Conservation (phyloP, 371 early-diverging fungal species). For the Fennellomyces sp. region DNA sequence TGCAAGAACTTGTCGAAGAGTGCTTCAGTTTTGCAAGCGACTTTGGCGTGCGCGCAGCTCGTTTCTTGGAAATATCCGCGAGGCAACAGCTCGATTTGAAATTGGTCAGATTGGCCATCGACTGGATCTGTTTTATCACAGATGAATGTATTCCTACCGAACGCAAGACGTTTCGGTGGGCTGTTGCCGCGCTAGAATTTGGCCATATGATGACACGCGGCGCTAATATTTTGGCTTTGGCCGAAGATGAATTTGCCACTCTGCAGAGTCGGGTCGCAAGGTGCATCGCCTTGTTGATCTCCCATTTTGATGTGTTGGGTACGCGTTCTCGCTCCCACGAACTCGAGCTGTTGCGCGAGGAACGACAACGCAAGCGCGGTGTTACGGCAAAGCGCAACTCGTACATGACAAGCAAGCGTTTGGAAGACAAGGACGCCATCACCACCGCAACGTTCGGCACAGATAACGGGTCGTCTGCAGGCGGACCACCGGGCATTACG, state of each 20-base stretch:
- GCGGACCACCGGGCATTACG: conserved; percentile 24
- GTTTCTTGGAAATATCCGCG: conserved; percentile 59
- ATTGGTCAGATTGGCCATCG: conserved; percentile 73
- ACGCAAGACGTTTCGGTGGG: conserved; percentile 88
- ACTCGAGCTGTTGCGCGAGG: conserved; percentile 33
- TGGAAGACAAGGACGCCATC: conserved; percentile 31
- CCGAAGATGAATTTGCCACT: conserved; percentile 52
- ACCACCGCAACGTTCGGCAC: conserved; percentile 42
- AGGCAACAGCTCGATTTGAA: conserved; percentile 60
- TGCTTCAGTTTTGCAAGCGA: conserved; percentile 84
- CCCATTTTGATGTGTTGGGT: conserved; percentile 79
- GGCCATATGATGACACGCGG: conserved; percentile 78
- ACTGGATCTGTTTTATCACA: conserved; percentile 85
- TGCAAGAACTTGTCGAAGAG: conserved; percentile 77
- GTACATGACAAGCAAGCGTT: conserved; percentile 28
- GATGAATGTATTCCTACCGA: conserved; percentile 80
- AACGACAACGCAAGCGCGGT: conserved; percentile 37
- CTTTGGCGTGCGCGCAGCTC: conserved; percentile 69
- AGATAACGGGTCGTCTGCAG: not conserved
- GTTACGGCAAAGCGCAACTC: conserved; percentile 42
- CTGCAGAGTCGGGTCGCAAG: conserved; percentile 73
- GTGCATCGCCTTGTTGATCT: conserved; percentile 81
- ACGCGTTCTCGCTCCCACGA: conserved; percentile 59
- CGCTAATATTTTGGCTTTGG: conserved; percentile 39
- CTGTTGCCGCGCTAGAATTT: conserved; percentile 83